These are phyloP conservation scores for Marvania coccoides DNA, from an alignment of 139 green algal species.

Conservation along the genomic window DNA sequence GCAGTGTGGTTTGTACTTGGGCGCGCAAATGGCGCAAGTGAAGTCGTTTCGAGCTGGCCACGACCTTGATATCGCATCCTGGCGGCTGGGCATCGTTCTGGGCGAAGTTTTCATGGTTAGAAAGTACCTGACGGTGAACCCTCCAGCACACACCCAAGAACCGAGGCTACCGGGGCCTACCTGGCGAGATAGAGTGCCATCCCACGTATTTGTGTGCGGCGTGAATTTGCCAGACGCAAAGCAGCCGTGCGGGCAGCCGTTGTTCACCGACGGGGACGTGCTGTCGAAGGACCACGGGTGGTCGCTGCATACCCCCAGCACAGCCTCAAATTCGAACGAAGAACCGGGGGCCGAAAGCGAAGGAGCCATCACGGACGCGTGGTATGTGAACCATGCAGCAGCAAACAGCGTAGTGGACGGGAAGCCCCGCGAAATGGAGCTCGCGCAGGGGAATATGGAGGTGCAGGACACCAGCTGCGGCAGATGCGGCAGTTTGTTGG, in stretches of 20 bases:
- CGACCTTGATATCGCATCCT: background rate
- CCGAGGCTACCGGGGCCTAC: background rate
- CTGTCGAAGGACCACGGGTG: background rate
- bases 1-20: constrained; percentile 14
- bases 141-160: background rate
- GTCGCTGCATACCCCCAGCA: too few species aligned
- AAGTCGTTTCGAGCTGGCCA: background rate
- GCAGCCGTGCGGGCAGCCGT: background rate
- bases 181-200: background rate
- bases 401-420: background rate
- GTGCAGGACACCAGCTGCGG: background rate
- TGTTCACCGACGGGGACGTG: background rate
- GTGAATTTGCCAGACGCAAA: too few species aligned
- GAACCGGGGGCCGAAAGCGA: background rate
- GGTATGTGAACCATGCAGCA: background rate
- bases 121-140: background rate
- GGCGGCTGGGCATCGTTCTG: background rate
- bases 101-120: background rate
- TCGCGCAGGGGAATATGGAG: background rate
- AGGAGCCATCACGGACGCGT: background rate
- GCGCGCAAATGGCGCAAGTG: background rate
- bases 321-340: too few species aligned
- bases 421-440: background rate
- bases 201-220: background rate
- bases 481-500: background rate